Base-by-base conservation (phyloP, 192 early-diverging fungal genomes). In the Diversispora epigaea region DNA sequence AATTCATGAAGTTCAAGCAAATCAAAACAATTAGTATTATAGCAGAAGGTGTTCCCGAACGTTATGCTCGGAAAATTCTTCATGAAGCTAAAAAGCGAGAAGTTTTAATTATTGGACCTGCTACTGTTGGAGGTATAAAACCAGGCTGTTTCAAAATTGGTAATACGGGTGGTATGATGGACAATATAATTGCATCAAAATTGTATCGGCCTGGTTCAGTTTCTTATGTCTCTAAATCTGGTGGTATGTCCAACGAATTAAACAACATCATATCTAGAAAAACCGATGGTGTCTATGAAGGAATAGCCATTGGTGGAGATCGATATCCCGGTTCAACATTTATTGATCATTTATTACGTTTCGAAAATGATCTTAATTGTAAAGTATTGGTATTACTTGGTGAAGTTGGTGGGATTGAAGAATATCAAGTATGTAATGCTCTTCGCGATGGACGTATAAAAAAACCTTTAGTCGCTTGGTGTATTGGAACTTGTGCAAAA, bases 111-210 rank as follows among this genome's bases (percentile, higher is more conserved):
- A 96, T 99, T 79, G 97, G 97, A 62, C 97, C 97, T 44, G 97
- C 97, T 49, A 99, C 97, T 55, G 97, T 99, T 57, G 97, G 97
- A 82, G 97, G 97, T 71, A 99, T 99, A 85, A 99, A 96, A 87
- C 95, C 97, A 47, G 97, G 97, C 0, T 97, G 96, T 85, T 99
- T 96, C 91, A 99, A 99, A 92, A 97, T 99, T 78, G 97, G 97
- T 77, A 97, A 97, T 91, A 99, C 97, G 60, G 97, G 97, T 81
- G 97, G 97, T 75, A 99, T 99, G 97, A 99, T 99, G 97, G 97
- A 99, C 84, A 99, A 99, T 87, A 97, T 99, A 84, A 95, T 96
- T 6, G 85, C 95, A 17, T 97, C 95, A 82, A 96, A 96, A 86
- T 89, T 99, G 73, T 99, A 99, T 85, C 92, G 97, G 55, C 83